Evolutionary conservation across 2,329 filamentous ascomycete genomes (phyloP), one percentile per base, ranked within the genome.

Genomic region (Epichloe aotearoae): DNA sequence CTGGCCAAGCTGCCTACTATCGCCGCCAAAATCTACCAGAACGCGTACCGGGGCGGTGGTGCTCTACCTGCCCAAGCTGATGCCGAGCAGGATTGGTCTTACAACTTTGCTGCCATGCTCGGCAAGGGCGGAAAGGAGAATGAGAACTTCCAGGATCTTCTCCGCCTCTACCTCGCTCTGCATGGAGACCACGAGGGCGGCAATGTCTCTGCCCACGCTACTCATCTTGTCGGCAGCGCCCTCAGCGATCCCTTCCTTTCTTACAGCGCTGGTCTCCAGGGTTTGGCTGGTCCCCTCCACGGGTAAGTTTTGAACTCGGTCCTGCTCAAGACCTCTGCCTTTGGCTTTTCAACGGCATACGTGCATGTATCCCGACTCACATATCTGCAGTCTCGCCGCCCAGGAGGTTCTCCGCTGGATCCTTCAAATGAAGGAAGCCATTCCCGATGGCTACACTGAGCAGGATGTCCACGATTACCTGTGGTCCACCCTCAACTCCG

Each of bases 121-220:
- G 91, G 91, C 63, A 95, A 94, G 73, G 80, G 84, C 47, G 88
- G 89, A 58, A 81, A 84, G 68, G 76, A 95, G 69, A 84, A 97
- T 60, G 87, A 90, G 71, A 86, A 87, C 66, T 95, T 98, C 78
- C 91, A 97, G 66, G 93, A 98, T 63, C 77, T 98, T 19, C 79
- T 98, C 55, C 82, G 93, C 59, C 74, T 98, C 34, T 98, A 98
- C 71, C 82, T 98, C 23, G 91, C 93, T 47, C 84, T 98, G 5
- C 93, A 98, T 70, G 93, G 93, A 56, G 93, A 98, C 69, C 93
- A 98, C 72, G 93, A 98, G 71, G 93, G 93, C 55, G 93, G 93
- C 52, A 98, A 98, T 61, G 93, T 98, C 55, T 96, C 90, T 39
- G 93, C 93, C 1, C 93, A 98, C 66, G 73, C 93, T 30, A 97